Evolutionary conservation across 2,329 filamentous ascomycete genomes (phyloP), one percentile per base, ranked within the genome.

Genomic region (Arthrinium puccinioides): DNA sequence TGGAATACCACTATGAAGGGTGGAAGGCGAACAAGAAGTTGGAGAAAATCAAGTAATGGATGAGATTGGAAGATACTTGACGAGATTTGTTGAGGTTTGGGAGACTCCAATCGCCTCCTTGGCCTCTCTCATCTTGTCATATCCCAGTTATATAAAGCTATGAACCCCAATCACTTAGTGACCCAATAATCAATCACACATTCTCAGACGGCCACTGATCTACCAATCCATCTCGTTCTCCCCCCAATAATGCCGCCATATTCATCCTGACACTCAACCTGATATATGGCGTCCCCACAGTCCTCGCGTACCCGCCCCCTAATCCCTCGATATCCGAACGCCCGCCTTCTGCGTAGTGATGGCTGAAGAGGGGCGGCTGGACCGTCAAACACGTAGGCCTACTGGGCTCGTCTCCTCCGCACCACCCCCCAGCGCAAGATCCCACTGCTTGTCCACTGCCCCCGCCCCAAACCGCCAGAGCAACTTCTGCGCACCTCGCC

Each of bases 401-500:
- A 14, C 27, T 29, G 8, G n/a, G n/a, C n/a, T n/a, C 18, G 19
- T 9, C 11, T 14, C 7, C 1, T 21, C 18, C 5, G 3, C 11
- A 18, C 11, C 30, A 9, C 10, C 19, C 24, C 49, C 44, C 25
- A 55, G 25, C 49, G 51, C 48, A 35, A 54, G 20, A 20, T 55
- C 52, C 58, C 50, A 37, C 40, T 52, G 40, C 41, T 50, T 35
- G 48, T 45, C 24, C 43, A 52, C 38, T 42, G 50, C 37, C 55
- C 32, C 7, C 35, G 24, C 20, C n/a, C 31, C 31, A 4, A 33
- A 33, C n/a, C 24, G 31, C 31, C 31, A 24, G 20, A 44, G 6
- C 3, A 43, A 9, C 18, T 43, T 44, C 9, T 34, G 35, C 7
- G 42, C 42, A 5, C 42, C 42, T 9, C 37, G n/a, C 30, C 43